Evolutionary conservation across 2,329 filamentous ascomycete genomes (phyloP), one percentile per base, ranked within the genome.

Genomic region (Madurella mycetomatis): DNA sequence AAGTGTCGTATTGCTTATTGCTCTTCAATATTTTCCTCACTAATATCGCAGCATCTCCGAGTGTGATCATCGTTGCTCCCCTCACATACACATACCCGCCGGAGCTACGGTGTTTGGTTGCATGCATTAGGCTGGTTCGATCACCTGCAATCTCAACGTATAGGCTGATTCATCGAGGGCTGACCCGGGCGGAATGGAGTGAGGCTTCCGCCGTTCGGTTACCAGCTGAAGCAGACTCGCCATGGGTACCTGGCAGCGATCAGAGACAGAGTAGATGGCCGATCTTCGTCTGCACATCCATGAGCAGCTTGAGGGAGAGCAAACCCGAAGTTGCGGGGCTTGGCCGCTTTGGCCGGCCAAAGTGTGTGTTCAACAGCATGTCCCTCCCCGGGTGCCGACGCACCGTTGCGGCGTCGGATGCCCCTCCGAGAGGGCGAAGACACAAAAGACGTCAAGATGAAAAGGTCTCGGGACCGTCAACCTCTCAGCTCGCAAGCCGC

Each of bases 41-140:
- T 16, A 18, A 25, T n/a, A 37, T 25, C 34, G 18, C 31, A 41
- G 37, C 43, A 47, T 40, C 46, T 7, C 53, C 47, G 39, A 53
- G 63, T 65, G 54, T 65, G 62, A 62, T 56, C 11, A 49, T 56
- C 51, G 49, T 53, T 40, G 47, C 47, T 47, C 41, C 54, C n/a
- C n/a, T 58, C 53, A 60, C 31, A 34, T 34, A 34, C 34, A 37
- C 61, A 61, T 66, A 67, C 63, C 64, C 64, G 64, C 65, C 64
- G 54, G 48, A 58, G 63, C 65, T 66, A 63, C 54, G 44, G 44
- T 56, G 54, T 55, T 58, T 56, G 55, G 53, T 42, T 60, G 59
- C 57, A 60, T 66, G 59, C 61, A 64, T 56, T 54, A 57, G 59
- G 32, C 50, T 43, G 41, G 43, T 37, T 46, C 40, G 19, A 41